Evolutionary conservation across 352 stramenopile species (phyloP).

Genomic region (Albugo candida): DNA sequence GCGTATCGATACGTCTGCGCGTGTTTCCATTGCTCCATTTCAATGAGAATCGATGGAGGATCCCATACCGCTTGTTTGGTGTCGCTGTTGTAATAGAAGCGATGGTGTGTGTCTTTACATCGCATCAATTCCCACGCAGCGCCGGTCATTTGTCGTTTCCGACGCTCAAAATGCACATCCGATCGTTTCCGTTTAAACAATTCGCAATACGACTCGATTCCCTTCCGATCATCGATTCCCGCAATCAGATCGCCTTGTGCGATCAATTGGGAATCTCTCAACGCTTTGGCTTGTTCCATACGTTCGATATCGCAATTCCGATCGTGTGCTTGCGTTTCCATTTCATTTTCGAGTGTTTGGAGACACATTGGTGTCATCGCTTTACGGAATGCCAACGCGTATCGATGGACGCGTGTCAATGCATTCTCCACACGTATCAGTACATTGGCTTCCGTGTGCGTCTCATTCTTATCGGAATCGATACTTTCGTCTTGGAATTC

Average conservation of each 20-base stretch:
- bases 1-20: slow-evolving; percentile 49
- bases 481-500: slow-evolving; percentile 35
- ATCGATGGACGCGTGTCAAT: slow-evolving; percentile 84
- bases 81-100: slow-evolving; percentile 89
- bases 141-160: slow-evolving; percentile 34
- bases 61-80: slow-evolving; percentile 89
- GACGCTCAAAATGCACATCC: slow-evolving; percentile 29
- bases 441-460: too few species aligned
- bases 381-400: slow-evolving; percentile 84
- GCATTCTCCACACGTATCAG: slow-evolving; percentile 81
- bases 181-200: slow-evolving; percentile 42
- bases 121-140: slow-evolving; percentile 33
- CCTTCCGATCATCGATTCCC: slow-evolving; percentile 4
- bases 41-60: slow-evolving; percentile 72
- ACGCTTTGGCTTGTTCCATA: slow-evolving; percentile 37
- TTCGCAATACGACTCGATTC: slow-evolving; percentile 15
- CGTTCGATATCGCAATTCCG: slow-evolving; percentile 31
- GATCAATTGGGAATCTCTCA: slow-evolving; percentile 37
- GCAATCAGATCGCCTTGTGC: slow-evolving; percentile 49
- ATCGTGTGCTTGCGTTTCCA: slow-evolving; percentile 2
- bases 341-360: slow-evolving; percentile 28
- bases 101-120: slow-evolving; percentile 40
- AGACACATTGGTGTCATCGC: slow-evolving; percentile 76
- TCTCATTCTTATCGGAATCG: slow-evolving; percentile 12
- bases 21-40: slow-evolving; percentile 67